A percentile compares a stretch with the other conserved stretches of the same genome.
These are phyloP conservation scores for Jackrogersella minutella DNA, from an alignment of 495 filamentous ascomycete species.

Conservation along the genomic window DNA sequence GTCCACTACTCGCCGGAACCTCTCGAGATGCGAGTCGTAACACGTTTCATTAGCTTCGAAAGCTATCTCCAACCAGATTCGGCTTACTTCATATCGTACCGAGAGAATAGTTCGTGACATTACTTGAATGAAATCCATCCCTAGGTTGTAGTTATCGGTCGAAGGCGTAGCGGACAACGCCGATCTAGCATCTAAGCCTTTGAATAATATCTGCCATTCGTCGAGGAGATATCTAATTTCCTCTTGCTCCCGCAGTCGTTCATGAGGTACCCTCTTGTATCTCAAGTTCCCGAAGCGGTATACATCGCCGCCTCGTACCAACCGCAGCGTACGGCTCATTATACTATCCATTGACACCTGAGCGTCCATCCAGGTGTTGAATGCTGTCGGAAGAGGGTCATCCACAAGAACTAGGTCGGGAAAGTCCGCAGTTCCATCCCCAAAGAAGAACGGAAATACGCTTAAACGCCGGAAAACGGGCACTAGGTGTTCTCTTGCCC, in stretches of 20 bases:
- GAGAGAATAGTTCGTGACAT: constrained; percentile 17
- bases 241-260: constrained; percentile 15
- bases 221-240: constrained; percentile 20
- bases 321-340: constrained; percentile 34
- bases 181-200: constrained; percentile 21
- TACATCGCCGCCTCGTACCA: constrained; percentile 40
- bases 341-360: constrained; percentile 36
- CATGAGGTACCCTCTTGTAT: not conserved
- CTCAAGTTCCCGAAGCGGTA: constrained; percentile 36
- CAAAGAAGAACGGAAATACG: constrained; percentile 42
- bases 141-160: constrained; percentile 1
- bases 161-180: not conserved
- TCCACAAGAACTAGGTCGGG: constrained; percentile 28
- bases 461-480: constrained; percentile 38
- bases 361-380: constrained; percentile 21
- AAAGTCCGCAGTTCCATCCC: constrained; percentile 31
- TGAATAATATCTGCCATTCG: constrained; percentile 38
- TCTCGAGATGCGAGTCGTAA: constrained; percentile 37
- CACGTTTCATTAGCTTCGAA: constrained; percentile 41
- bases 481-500: constrained; percentile 35
- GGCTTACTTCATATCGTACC: constrained; percentile 35
- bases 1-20: constrained; percentile 38
- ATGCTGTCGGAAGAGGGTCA: constrained; percentile 6
- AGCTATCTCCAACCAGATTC: constrained; percentile 39
- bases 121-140: not conserved